Evolutionary conservation across 2,329 filamentous ascomycete genomes (phyloP), one percentile per base, ranked within the genome.

Genomic region (Phaeosphaeriaceae sp.): DNA sequence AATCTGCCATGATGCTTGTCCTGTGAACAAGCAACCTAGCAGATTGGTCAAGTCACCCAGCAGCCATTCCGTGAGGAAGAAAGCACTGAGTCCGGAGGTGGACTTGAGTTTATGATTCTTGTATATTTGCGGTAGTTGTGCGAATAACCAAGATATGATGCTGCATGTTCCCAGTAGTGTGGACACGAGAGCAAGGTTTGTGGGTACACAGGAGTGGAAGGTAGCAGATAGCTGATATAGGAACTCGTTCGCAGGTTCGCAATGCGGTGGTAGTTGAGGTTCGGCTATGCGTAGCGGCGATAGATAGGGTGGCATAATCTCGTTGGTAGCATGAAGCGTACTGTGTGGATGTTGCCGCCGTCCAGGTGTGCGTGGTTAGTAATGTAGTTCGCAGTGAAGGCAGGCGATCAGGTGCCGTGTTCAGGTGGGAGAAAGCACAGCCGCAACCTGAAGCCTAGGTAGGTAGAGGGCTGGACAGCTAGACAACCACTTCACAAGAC

Each of bases 71-170:
- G 82, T 75, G 39, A 88, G 72, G 67, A 88, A 88, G 66, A 83
- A 86, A 49, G 86, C 80, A 4, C 83, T 87, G 30, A 88, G 67
- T 0, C 86, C 85, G 1, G 84, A 84, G 0, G 85, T 87, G 11
- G 84, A 87, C 61, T 85, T 79, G 16, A 87, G 68, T 43, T 77
- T 77, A 65, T 84, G 83, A 65, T 88, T 88, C 74, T 87, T 87
- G 74, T 83, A 86, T 54, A 88, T 87, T 63, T 88, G 86, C 1
- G 86, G 86, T 21, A 88, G 74, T 67, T 88, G 86, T 11, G 86
- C 86, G 65, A 87, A 88, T 2, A 88, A 78, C 86, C 86, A 88
- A 35, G 85, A 83, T 42, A 86, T 60, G 52, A 88, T 88, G 62
- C 84, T 87, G 52, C 85, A 73, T 0, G 77, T 79, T 16, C 86